Base-by-base conservation (phyloP, 2,329 filamentous ascomycete species). In the Mariannaea sp. region DNA sequence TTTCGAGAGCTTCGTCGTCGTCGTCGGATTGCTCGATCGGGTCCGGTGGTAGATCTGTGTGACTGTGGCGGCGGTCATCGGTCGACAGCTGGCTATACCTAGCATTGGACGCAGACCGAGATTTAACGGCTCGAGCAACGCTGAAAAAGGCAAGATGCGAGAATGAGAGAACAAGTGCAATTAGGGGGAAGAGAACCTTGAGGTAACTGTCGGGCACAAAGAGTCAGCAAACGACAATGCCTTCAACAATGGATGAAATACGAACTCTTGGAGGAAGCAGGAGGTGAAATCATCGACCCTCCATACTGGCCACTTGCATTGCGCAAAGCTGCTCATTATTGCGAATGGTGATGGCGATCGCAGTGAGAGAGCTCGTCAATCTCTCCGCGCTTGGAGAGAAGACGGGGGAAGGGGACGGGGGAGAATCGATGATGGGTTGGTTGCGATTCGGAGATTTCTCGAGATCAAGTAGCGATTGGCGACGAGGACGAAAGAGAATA, bases 111-210 rank as follows among this genome's bases (percentile, higher is more conserved):
- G 54, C 62, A 63, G 65, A 77, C 77, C 73, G 79, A 81, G 61
- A 76, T 74, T 53, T 64, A 58, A 80, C 70, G 57, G 77, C 76
- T 52, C 80, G 80, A 55, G 78, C 76, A 59, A 84, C 70, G 62
- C 80, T 75, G 67, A 87, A 84, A 62, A 80, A 68, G 53, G 80
- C 62, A 51, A 96, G 81, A 62, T 85, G 79, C 46, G 89, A 69
- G 60, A 92, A 70, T 6, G 94, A 97, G 20, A 88, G 64, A 58
- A 75, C 80, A 71, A 92, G 83, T 53, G 88, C 79, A 56, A 86
- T 75, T 56, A 94, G 77, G 49, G 94, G 94, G 49, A 97, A 80
- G 40, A 96, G 77, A 56, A 90, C 84, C 72, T 90, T 87, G 38
- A 75, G 70, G 51, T 72, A 74, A 51, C 72, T 74, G 47, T 10